Base-by-base conservation (phyloP, 805 yeast genomes). In the Ogataea siamensis region DNA sequence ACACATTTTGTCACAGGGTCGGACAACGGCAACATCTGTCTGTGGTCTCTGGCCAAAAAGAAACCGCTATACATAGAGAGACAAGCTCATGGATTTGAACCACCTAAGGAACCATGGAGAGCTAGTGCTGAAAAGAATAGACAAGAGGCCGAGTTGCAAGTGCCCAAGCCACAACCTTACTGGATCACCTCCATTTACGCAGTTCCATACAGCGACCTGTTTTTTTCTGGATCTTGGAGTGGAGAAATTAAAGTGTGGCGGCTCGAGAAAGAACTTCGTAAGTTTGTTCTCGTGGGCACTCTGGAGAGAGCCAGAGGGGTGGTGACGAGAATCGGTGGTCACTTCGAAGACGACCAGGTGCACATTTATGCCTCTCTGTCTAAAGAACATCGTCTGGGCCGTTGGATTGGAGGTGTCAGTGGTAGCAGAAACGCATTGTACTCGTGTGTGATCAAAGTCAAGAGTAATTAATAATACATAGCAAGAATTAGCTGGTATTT, bases 1-100 rank as follows among this genome's bases (percentile, higher is more conserved):
- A 77, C 88, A 18, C 88, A 85, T 59, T 93, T 93, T 57, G 80
- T 93, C 32, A 89, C 98, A 1, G 98, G 98, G 4, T 82, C 95
- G 11, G 99, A 93, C 58, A 91, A 89, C 58, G 99, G 99, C 28
- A 84, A 78, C 55, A 64, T 93, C 21, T 67, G 86, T n/a, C 68
- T 93, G 45, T 93, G 99, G 99, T 80, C 96, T 2, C 65, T 83
- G 40, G 80, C 86, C 17, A 87, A 87, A 65, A 93, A 93, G 74
- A 89, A 87, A 63, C 94, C 98, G 11, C 64, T 85, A 19, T 82
- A 62, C 59, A 78, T 79, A 2, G 63, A 73, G 45, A 74, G 93
- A 53, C 63, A 70, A 33, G 85, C 91, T 2, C 99, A 93, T 60
- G 99, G 97, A 2, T 56, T 79, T 12, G 61, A 66, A 9, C 69